Evolutionary conservation across 331 rosid species (phyloP).

Genomic region (Pyracantha coccinea): DNA sequence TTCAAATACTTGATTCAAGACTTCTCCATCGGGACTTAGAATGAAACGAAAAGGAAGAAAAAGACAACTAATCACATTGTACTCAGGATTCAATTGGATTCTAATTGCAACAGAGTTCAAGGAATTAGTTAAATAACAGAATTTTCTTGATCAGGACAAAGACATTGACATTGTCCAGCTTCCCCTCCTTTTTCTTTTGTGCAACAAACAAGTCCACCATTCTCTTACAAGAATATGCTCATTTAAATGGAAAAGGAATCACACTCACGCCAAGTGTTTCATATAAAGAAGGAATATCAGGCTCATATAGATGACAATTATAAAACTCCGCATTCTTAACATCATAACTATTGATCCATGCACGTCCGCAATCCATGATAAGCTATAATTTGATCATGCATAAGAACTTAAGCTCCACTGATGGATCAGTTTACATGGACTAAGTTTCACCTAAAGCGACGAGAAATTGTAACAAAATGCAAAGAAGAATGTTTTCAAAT

Average conservation of each 20-base stretch:
- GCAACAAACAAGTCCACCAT: constrained; percentile 30
- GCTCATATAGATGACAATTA: constrained; percentile 12
- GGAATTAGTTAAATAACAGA: constrained; percentile 26
- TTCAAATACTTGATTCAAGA: constrained; percentile 31
- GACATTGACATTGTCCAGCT: constrained; percentile 45
- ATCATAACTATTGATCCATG: constrained; percentile 41
- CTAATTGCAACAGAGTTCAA: constrained; percentile 29
- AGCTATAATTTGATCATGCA: constrained; percentile 2
- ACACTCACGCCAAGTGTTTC: constrained; percentile 19
- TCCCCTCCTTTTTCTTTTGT: constrained; percentile 17
- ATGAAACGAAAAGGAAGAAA: constrained; percentile 25
- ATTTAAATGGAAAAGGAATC: constrained; percentile 30
- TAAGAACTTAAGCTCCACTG: neutral
- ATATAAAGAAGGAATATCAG: constrained; percentile 24
- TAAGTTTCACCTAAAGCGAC: neutral
- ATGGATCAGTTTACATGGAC: constrained; percentile 3
- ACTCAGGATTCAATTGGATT: constrained; percentile 30
- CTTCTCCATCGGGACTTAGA: constrained; percentile 25
- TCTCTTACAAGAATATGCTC: constrained; percentile 35
- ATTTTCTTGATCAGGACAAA: constrained; percentile 41
- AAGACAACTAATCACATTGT: constrained; percentile 21
- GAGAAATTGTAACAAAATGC: constrained; percentile 2
- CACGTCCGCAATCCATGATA: constrained; percentile 30
- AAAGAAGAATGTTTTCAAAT: constrained; percentile 8
- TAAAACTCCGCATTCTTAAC: constrained; percentile 14